Base-by-base conservation (phyloP, 345 rosid genomes). In the Lumnitzera littorea region DNA sequence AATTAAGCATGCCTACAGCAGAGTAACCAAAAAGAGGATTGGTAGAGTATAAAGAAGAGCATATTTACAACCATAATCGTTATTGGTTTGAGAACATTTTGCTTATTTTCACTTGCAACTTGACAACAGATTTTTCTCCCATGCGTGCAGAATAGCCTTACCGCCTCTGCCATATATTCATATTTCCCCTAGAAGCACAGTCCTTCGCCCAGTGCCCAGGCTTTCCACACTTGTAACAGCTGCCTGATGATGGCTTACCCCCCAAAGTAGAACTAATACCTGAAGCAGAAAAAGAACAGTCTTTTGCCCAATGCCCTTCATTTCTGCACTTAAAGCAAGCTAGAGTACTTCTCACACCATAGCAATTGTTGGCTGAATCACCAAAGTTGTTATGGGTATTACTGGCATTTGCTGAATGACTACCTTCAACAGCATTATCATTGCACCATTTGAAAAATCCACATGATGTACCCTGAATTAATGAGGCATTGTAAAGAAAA, bases 401-500 rank as follows among this genome's bases (percentile, higher is more conserved):
- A 51, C 48, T 24, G 29, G 55, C 60, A 60, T 48, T 57, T 27
- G 67, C 50, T 50, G 57, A 50, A 52, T 54, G 54, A 60, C 60
- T 57, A 70, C 70, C 60, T 55, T 62, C 60, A 11, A 55, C 70
- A 10, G 70, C 48, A 13, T 68, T 62, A 61, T 76, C 80, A 29
- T 74, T 63, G 77, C 85, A 80, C 88, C 88, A 80, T 71, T 83
- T 83, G 71, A 83, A 83, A 82, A 74, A 83, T 61, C 84, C 79
- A 68, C 88, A 83, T 27, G 87, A 68, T 10, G 63, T 13, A 61
- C 31, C 76, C 80, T 76, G 57, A 62, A 62, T 5, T 12, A 5
- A 64, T 10, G 58, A 5, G 16, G 55, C 11, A 56, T 2, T 15
- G 2, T 41, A 6, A 29, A 29, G 36, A 29, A 29, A 29, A 6